Evolutionary conservation across 306 rosid species (phyloP).

Genomic region (Vigna hirtella): DNA sequence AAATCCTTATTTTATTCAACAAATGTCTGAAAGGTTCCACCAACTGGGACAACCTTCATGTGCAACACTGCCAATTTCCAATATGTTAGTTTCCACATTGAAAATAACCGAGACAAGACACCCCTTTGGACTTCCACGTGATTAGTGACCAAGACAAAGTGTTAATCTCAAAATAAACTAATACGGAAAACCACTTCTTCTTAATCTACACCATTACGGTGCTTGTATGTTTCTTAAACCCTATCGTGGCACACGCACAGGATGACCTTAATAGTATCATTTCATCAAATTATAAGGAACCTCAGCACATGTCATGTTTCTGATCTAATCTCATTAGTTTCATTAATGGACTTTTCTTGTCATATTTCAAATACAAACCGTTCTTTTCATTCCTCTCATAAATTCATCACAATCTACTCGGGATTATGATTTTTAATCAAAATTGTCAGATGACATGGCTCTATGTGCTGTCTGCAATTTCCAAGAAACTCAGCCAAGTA

Average conservation of each 20-base stretch:
- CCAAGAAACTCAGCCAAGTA: conserved; percentile 52
- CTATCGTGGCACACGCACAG: conserved; percentile 32
- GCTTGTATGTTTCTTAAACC: conserved; percentile 47
- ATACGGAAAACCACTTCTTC: conserved; percentile 12
- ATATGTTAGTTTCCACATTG: conserved; percentile 42
- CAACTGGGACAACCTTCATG: conserved; percentile 53
- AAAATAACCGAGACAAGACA: conserved; percentile 45
- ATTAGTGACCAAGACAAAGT: conserved; percentile 41
- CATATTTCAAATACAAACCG: conserved; percentile 40
- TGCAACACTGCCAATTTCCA: conserved; percentile 56
- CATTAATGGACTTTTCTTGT: conserved; percentile 33
- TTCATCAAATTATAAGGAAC: conserved; percentile 46
- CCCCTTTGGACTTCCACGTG: conserved; percentile 54
- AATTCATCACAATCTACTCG: conserved; percentile 52
- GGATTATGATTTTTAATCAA: conserved; percentile 48
- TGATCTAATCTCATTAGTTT: conserved; percentile 54
- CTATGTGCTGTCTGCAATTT: conserved; percentile 42
- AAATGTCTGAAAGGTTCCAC: conserved; percentile 50
- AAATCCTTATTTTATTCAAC: conserved; percentile 35
- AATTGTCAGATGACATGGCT: conserved; percentile 40
- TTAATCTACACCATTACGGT: conserved; percentile 26
- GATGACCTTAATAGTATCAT: conserved; percentile 32
- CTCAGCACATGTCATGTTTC: conserved; percentile 60
- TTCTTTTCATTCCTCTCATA: conserved; percentile 39
- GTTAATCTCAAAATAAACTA: conserved; percentile 33